These are phyloP conservation scores for Podospora didyma DNA, from an alignment of 495 filamentous ascomycete species.

Conservation along the genomic window DNA sequence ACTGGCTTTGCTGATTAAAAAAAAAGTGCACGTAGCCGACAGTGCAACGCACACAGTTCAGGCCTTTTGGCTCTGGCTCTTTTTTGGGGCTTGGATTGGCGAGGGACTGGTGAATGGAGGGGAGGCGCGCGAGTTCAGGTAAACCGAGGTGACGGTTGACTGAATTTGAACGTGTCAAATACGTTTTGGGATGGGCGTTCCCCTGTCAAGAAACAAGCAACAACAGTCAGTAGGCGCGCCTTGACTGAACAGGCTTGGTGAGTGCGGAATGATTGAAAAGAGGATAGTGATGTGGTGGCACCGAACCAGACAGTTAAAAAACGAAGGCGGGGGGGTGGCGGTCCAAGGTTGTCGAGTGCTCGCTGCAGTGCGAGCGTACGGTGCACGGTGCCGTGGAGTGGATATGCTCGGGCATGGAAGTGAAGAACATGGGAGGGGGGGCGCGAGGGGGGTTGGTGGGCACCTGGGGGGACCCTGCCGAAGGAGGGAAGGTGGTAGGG, in stretches of 20 bases:
- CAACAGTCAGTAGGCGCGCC: slow-evolving; percentile 27
- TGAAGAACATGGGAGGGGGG: slow-evolving; percentile 20
- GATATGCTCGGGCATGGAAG: too few species aligned
- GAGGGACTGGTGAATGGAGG: slow-evolving; percentile 18
- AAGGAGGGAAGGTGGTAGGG: slow-evolving; percentile 20
- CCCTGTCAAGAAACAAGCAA: slow-evolving; percentile 44
- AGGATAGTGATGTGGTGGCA: slow-evolving; percentile 55
- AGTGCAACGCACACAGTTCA: slow-evolving; percentile 19
- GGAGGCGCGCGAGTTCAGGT: slow-evolving; percentile 8
- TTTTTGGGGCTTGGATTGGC: background rate
- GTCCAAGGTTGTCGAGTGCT: slow-evolving; percentile 19
- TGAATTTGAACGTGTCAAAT: slow-evolving; percentile 31
- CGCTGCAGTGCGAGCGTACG: slow-evolving; percentile 7
- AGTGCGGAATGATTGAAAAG: slow-evolving; percentile 58
- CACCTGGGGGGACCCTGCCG: slow-evolving; percentile 15
- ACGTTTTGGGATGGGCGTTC: slow-evolving; percentile 38
- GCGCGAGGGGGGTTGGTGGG: slow-evolving; percentile 17
- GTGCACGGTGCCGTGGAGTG: slow-evolving; percentile 1
- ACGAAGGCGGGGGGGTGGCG: slow-evolving; percentile 45
- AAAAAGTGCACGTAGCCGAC: slow-evolving; percentile 12
- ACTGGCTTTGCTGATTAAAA: slow-evolving; percentile 4
- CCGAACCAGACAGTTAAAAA: slow-evolving; percentile 44
- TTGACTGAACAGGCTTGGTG: slow-evolving; percentile 54
- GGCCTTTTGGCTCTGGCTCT: background rate
- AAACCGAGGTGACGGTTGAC: slow-evolving; percentile 16